Evolutionary conservation across 352 stramenopile species (phyloP).

Genomic region (Peronospora belbahrii): DNA sequence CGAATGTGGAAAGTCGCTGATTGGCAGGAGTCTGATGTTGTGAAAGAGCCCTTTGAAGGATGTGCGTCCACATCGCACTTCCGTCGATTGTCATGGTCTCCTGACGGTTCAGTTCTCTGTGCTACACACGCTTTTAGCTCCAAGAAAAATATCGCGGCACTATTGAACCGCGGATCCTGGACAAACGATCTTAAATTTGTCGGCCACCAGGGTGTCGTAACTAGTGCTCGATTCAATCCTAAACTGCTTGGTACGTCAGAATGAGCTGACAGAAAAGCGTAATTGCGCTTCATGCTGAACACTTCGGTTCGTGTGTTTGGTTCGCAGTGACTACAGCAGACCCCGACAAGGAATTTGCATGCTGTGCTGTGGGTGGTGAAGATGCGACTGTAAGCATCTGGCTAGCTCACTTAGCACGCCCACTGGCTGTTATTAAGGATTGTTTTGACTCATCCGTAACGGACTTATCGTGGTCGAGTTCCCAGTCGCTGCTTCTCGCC

Average conservation of each 20-base stretch:
- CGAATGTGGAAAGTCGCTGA: slow-evolving; percentile 77
- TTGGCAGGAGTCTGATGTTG: slow-evolving; percentile 60
- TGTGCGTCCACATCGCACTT: slow-evolving; percentile 81
- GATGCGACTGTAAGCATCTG: slow-evolving; percentile 83
- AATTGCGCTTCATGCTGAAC: background rate
- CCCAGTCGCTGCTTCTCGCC: slow-evolving; percentile 52
- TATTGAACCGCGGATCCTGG: slow-evolving; percentile 73
- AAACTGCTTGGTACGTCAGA: slow-evolving; percentile 59
- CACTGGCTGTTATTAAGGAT: slow-evolving; percentile 71
- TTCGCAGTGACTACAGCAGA: slow-evolving; percentile 37
- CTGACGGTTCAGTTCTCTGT: slow-evolving; percentile 72
- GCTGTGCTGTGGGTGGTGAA: slow-evolving; percentile 73
- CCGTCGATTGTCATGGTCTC: slow-evolving; percentile 76
- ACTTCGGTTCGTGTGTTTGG: background rate
- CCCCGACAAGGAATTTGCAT: slow-evolving; percentile 78
- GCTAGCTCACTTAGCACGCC: slow-evolving; percentile 68
- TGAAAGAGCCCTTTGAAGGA: slow-evolving; percentile 65
- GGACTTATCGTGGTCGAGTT: slow-evolving; percentile 64
- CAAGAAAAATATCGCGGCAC: slow-evolving; percentile 79
- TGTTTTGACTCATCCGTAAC: slow-evolving; percentile 82
- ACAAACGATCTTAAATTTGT: slow-evolving; percentile 84
- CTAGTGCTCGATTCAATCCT: slow-evolving; percentile 73
- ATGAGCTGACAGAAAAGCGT: background rate
- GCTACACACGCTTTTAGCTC: slow-evolving; percentile 81
- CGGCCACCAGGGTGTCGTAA: slow-evolving; percentile 71